These are phyloP conservation scores for Aspergillus sp. DNA, from an alignment of 2,329 filamentous ascomycete genomes.

Conservation along the genomic window DNA sequence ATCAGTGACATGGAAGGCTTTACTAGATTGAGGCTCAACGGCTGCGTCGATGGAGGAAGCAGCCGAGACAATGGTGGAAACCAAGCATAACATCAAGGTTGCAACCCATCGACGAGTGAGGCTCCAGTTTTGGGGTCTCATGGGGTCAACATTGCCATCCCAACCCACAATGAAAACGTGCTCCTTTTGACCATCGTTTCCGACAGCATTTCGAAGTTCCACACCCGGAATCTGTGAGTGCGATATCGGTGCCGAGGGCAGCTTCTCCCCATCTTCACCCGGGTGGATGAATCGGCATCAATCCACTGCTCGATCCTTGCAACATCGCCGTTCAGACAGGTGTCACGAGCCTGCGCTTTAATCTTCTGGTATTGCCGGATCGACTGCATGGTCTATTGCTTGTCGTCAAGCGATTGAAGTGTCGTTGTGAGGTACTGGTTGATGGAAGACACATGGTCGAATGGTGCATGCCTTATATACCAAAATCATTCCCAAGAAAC, in stretches of 20 bases:
- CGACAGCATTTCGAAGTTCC: not conserved
- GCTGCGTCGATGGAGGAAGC: constrained; percentile 48
- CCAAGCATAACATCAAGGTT: constrained; percentile 38
- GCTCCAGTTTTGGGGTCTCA: constrained; percentile 36
- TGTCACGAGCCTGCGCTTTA: not conserved
- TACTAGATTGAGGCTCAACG: constrained; percentile 38
- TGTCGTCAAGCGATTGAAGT: not conserved
- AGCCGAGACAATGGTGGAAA: constrained; percentile 44
- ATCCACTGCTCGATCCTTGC: not conserved
- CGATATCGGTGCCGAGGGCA: not conserved
- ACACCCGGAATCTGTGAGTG: not conserved
- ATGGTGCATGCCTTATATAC: not conserved
- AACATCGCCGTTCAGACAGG: not conserved
- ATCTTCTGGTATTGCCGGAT: not conserved
- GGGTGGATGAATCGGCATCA: not conserved
- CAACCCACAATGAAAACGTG: constrained; percentile 26
- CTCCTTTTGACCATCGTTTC: not conserved
- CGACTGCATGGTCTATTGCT: not conserved
- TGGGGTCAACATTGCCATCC: constrained; percentile 22
- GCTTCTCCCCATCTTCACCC: not conserved
- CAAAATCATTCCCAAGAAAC: not conserved
- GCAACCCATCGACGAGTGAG: constrained; percentile 27
- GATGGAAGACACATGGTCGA: not conserved
- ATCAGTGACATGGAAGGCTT: constrained; percentile 42
- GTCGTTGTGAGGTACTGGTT: not conserved